These are phyloP conservation scores for Starmera amethionina DNA, from an alignment of 805 yeast species.

Conservation along the genomic window DNA sequence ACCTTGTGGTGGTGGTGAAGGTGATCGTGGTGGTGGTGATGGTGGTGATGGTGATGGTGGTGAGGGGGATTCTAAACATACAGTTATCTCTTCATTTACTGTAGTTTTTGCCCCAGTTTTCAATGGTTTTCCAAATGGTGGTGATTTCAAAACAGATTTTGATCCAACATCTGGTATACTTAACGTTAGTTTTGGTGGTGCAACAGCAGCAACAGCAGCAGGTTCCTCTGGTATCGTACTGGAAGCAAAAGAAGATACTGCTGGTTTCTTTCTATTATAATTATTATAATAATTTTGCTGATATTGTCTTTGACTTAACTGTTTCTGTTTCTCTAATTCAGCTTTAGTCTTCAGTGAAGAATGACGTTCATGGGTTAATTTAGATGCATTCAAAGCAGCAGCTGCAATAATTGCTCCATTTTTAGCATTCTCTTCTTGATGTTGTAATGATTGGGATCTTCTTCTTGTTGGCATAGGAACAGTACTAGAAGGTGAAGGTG, in stretches of 20 bases:
- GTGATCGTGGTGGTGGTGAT: no score
- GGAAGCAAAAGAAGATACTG: background rate
- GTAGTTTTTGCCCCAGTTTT: no score
- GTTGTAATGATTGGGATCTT: conserved; percentile 8
- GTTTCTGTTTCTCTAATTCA: conserved; percentile 3
- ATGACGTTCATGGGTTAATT: conserved; percentile 9
- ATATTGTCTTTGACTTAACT: background rate
- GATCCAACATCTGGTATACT: background rate
- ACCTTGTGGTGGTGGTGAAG: conserved; percentile 6
- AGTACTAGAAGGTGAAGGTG: no score
- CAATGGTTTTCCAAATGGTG: no score
- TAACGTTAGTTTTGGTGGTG: background rate
- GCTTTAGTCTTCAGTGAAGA: conserved; percentile 10
- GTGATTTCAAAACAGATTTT: background rate
- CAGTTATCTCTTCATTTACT: no score
- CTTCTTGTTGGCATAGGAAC: conserved; percentile 8
- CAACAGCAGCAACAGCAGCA: background rate
- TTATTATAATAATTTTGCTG: background rate
- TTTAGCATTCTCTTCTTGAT: background rate
- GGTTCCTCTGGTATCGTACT: conserved; percentile 2
- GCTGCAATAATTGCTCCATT: conserved; percentile 3
- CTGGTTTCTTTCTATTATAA: no score
- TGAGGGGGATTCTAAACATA: no score
- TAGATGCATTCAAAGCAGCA: conserved; percentile 18
- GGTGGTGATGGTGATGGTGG: conserved; percentile 2